These are phyloP conservation scores for Elongisporangium prolatum DNA, from an alignment of 352 stramenopile genomes.

Conservation along the genomic window DNA sequence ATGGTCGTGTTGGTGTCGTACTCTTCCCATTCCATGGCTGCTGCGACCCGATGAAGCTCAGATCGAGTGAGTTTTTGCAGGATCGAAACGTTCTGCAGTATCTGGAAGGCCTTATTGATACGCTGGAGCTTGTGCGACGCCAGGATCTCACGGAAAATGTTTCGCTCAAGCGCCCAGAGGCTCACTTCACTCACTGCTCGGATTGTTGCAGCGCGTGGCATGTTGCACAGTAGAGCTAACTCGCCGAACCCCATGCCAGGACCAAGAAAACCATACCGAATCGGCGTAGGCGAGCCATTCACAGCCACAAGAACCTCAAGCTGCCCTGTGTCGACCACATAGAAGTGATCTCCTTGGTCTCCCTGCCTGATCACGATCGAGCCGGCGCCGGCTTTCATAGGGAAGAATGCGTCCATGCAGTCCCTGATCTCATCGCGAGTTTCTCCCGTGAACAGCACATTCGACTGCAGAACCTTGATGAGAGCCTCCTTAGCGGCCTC, in stretches of 20 bases:
- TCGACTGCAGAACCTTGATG: conserved; percentile 62
- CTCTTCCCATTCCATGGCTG: conserved; percentile 82
- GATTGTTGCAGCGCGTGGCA: conserved; percentile 93
- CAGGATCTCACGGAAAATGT: conserved; percentile 70
- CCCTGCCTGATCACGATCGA: conserved; percentile 63
- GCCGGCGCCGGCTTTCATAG: conserved; percentile 33
- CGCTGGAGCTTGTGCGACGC: conserved; percentile 68
- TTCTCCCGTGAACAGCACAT: conserved; percentile 68
- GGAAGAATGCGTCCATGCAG: conserved; percentile 74
- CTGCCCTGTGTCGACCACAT: conserved; percentile 53
- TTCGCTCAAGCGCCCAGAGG: conserved; percentile 69
- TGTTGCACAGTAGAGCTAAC: conserved; percentile 95
- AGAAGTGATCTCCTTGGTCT: conserved; percentile 77
- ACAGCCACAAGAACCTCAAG: conserved; percentile 69
- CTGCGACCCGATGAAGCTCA: conserved; percentile 64
- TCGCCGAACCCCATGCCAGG: conserved; percentile 92
- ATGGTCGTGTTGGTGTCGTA: conserved; percentile 48
- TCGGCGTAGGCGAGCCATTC: conserved; percentile 37
- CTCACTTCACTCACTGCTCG: conserved; percentile 50
- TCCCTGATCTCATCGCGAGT: conserved; percentile 49
- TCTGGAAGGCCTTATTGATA: conserved; percentile 49
- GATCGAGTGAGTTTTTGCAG: conserved; percentile 61
- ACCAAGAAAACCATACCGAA: conserved; percentile 64
- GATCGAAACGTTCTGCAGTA: conserved; percentile 52
- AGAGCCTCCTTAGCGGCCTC: conserved; percentile 50